phyloP scores from a whole-genome alignment of 768 basidiomycete species.

The Mycena leptocephala region DNA sequence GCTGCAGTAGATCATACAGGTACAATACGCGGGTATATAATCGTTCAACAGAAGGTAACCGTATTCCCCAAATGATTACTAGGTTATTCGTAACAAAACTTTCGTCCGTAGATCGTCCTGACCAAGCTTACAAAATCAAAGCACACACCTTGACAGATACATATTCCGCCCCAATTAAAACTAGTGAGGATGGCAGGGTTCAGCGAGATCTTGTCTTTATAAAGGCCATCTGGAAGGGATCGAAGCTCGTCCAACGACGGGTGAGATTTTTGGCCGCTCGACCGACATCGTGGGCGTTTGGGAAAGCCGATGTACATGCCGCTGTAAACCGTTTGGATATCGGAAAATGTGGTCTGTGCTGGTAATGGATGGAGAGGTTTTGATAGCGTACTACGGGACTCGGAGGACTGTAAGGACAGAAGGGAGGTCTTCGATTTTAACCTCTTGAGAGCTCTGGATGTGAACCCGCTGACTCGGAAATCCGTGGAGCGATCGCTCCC shows the following conservation, averaged over 20 bases:
- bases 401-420: slow-evolving; percentile 6
- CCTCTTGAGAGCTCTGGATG: neutral
- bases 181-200: slow-evolving; percentile 58
- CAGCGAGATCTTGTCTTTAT: slow-evolving; percentile 59
- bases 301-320: slow-evolving; percentile 65
- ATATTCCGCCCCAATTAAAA: slow-evolving; percentile 61
- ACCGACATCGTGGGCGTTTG: slow-evolving; percentile 57
- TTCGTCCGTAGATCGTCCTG: slow-evolving; percentile 22
- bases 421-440: slow-evolving; percentile 23
- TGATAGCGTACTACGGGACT: neutral
- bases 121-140: neutral
- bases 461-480: slow-evolving; percentile 23
- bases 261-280: slow-evolving; percentile 43
- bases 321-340: slow-evolving; percentile 46
- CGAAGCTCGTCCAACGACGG: slow-evolving; percentile 45
- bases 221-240: slow-evolving; percentile 61
- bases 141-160: slow-evolving; percentile 59
- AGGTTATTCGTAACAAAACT: neutral
- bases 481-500: slow-evolving; percentile 5
- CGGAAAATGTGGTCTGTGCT: neutral
- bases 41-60: neutral
- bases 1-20: neutral
- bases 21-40: neutral
- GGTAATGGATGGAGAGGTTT: neutral
- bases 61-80: neutral